Conservation (phyloP, 495 filamentous ascomycete genomes). For the Elasticomyces elasticus region DNA sequence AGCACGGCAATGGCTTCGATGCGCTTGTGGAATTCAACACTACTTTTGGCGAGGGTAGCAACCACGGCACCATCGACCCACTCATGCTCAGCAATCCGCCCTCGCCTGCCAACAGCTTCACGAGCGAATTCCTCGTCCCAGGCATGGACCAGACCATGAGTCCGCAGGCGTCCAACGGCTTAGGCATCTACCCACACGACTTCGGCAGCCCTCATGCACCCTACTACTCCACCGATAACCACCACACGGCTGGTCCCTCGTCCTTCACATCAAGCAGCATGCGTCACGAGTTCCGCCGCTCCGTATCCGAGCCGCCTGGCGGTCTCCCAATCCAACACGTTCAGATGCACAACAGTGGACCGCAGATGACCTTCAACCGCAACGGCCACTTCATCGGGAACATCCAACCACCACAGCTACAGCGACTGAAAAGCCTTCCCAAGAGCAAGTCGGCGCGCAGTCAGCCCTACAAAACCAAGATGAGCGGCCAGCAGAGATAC, state of each 20-base stretch:
- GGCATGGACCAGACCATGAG: background rate
- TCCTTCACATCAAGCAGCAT: background rate
- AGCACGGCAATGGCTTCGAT: conserved; percentile 1
- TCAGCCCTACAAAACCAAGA: background rate
- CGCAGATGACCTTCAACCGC: conserved; percentile 9
- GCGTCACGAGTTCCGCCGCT: conserved; percentile 10
- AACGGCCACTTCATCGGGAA: conserved; percentile 9
- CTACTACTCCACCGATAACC: conserved; percentile 4
- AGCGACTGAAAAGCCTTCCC: conserved; percentile 11
- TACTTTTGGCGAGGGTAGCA: background rate
- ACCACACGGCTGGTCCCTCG: background rate
- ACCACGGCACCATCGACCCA: conserved; percentile 9
- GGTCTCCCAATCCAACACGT: background rate
- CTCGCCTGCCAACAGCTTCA: conserved; percentile 3
- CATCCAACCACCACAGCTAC: background rate
- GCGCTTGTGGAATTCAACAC: conserved; percentile 15
- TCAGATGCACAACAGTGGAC: background rate
- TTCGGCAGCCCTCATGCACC: background rate
- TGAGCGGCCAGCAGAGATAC: conserved; percentile 1
- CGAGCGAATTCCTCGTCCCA: background rate
- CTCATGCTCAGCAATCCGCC: conserved; percentile 10
- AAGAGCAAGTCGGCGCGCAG: conserved; percentile 1
- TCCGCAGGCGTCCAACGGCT: background rate
- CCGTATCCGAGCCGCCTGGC: conserved; percentile 17
- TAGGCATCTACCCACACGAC: background rate